phyloP scores from a whole-genome alignment of 2,329 filamentous ascomycete genomes.

The Bipolaris bicolor region DNA sequence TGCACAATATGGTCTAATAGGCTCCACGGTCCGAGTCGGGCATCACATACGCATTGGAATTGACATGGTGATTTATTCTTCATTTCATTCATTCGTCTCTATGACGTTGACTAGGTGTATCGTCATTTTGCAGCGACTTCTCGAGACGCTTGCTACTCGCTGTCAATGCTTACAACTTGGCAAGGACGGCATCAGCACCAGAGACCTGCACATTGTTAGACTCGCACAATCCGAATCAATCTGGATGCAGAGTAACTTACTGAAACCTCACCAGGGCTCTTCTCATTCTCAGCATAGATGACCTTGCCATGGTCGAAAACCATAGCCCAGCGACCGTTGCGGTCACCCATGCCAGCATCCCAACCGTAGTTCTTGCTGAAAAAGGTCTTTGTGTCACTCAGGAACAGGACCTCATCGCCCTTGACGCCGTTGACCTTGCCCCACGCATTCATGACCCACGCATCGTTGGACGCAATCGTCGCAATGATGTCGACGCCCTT shows the following conservation, averaged over 20 bases:
- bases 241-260: slow-evolving; percentile 34
- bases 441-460: slow-evolving; percentile 88
- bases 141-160: background rate
- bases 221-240: background rate
- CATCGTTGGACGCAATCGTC: slow-evolving; percentile 83
- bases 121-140: background rate
- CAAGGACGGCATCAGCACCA: slow-evolving; percentile 55
- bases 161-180: slow-evolving; percentile 51
- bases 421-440: slow-evolving; percentile 84
- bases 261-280: slow-evolving; percentile 55
- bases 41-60: background rate
- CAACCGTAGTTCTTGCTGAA: slow-evolving; percentile 83
- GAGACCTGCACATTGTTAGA: slow-evolving; percentile 52
- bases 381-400: slow-evolving; percentile 72
- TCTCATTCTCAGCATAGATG: slow-evolving; percentile 78
- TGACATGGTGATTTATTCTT: slow-evolving; percentile 7
- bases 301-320: slow-evolving; percentile 80
- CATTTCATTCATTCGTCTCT: slow-evolving; percentile 3
- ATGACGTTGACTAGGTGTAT: background rate
- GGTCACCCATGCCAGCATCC: slow-evolving; percentile 69
- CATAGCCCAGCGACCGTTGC: slow-evolving; percentile 80
- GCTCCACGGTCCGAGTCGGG: background rate
- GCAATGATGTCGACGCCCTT: slow-evolving; percentile 85
- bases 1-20: background rate
- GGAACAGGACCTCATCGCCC: slow-evolving; percentile 77